A percentile compares a stretch with the other conserved stretches of the same genome.
These are phyloP conservation scores for Lathyrus sativus DNA, from an alignment of 306 rosid species.

Conservation along the genomic window DNA sequence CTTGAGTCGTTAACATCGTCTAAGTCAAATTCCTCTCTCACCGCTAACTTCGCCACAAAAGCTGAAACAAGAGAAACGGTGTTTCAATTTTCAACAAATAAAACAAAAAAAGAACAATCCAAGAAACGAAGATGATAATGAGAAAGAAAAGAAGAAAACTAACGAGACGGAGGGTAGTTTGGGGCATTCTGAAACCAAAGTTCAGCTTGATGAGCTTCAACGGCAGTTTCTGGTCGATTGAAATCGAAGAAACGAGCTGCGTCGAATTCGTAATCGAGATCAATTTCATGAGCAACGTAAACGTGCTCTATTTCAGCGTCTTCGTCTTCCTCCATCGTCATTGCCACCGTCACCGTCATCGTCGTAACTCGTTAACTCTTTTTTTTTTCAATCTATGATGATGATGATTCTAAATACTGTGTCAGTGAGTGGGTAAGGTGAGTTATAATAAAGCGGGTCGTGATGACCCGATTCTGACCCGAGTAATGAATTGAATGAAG, in stretches of 20 bases:
- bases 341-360: slow-evolving; percentile 8
- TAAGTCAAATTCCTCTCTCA: slow-evolving; percentile 39
- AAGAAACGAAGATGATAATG: not conserved
- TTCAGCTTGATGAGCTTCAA: slow-evolving; percentile 41
- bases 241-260: slow-evolving; percentile 58
- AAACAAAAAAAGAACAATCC: not conserved
- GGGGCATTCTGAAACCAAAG: slow-evolving; percentile 47
- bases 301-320: slow-evolving; percentile 48
- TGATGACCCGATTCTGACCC: slow-evolving; percentile 28
- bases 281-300: slow-evolving; percentile 54
- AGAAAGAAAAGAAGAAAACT: not conserved
- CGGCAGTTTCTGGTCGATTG: slow-evolving; percentile 39
- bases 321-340: slow-evolving; percentile 41
- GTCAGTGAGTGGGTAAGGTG: not conserved
- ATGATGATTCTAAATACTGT: not conserved
- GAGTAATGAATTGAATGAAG: not conserved
- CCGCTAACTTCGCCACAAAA: slow-evolving; percentile 38
- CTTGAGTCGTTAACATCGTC: slow-evolving; percentile 32
- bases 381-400: too few relatives aligned
- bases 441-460: slow-evolving; percentile 23
- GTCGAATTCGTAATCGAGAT: slow-evolving; percentile 53
- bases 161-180: slow-evolving; percentile 50
- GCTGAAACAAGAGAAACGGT: slow-evolving; percentile 40
- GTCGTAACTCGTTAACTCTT: not conserved
- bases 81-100: slow-evolving; percentile 7